A percentile compares a stretch with the other conserved stretches of the same genome.
Conservation (phyloP, 345 rosid genomes). For the Syzygium grande region DNA sequence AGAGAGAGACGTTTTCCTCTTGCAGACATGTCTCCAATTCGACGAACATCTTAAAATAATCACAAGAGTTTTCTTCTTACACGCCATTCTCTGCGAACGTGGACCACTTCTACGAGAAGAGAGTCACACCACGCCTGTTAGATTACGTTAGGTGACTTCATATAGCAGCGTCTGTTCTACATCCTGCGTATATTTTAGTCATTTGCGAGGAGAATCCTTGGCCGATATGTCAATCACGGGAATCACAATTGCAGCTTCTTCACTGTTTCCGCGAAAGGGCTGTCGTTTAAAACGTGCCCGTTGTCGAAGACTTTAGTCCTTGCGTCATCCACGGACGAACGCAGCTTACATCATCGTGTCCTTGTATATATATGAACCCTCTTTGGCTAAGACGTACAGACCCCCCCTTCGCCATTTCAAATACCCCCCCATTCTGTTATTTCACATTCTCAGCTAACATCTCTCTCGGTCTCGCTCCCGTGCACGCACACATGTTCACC, state of each 20-base stretch:
- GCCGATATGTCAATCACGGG: neutral
- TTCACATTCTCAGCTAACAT: neutral
- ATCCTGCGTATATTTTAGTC: neutral
- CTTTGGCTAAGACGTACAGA: neutral
- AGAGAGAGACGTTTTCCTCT: neutral
- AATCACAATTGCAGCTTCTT: neutral
- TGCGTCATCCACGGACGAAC: neutral
- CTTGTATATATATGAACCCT: neutral
- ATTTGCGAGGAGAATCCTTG: neutral
- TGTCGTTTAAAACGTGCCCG: neutral
- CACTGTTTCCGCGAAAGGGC: neutral
- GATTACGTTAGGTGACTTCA: neutral
- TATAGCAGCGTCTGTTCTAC: neutral
- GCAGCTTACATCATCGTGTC: neutral
- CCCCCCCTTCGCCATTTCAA: neutral
- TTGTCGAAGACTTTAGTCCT: neutral
- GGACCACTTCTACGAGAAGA: neutral
- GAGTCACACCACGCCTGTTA: neutral
- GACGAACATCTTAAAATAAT: neutral
- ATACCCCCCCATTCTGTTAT: neutral
- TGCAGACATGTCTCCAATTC: neutral
- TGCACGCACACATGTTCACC: neutral
- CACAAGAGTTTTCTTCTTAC: neutral
- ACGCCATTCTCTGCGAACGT: neutral
- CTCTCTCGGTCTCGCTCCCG: neutral